Conservation (phyloP, 2,329 filamentous ascomycete species). For the Cladophialophora psammophila region DNA sequence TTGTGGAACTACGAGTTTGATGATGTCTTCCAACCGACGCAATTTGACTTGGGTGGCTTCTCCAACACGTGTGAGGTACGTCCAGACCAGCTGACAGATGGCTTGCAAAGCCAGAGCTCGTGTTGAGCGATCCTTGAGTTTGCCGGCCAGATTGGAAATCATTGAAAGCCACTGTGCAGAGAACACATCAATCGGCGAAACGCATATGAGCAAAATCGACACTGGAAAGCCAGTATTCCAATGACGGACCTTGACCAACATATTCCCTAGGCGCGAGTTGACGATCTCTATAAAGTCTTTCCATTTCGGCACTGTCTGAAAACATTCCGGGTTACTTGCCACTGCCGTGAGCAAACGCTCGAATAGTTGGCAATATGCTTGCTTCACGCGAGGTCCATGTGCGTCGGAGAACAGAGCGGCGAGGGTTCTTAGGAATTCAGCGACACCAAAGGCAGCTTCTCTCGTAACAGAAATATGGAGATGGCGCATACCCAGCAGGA, state of each 20-base stretch:
- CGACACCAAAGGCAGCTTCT: constrained; percentile 62
- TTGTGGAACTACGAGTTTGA: constrained; percentile 80
- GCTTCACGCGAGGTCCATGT: constrained; percentile 88
- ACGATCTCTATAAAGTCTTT: constrained; percentile 81
- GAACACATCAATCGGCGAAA: constrained; percentile 85
- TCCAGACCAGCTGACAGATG: constrained; percentile 90
- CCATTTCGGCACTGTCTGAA: constrained; percentile 85
- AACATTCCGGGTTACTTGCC: constrained; percentile 77
- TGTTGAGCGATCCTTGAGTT: constrained; percentile 81
- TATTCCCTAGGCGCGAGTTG: constrained; percentile 78
- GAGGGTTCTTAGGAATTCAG: constrained; percentile 83
- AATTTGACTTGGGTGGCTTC: constrained; percentile 73
- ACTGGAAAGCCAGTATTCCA: constrained; percentile 90
- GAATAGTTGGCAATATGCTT: constrained; percentile 91
- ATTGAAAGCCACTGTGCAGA: constrained; percentile 85
- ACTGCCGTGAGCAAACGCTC: constrained; percentile 86
- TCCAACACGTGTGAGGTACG: constrained; percentile 84
- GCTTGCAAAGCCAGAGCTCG: constrained; percentile 84
- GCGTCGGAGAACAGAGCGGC: constrained; percentile 83
- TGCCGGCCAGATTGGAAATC: constrained; percentile 77
- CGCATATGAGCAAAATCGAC: constrained; percentile 84
- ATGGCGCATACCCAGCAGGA: constrained; percentile 91
- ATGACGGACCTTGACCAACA: constrained; percentile 90
- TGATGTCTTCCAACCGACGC: constrained; percentile 87
- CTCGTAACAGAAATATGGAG: constrained; percentile 77